Base-by-base conservation (phyloP, 2,329 filamentous ascomycete genomes). In the Cryphonectria radicalis region DNA sequence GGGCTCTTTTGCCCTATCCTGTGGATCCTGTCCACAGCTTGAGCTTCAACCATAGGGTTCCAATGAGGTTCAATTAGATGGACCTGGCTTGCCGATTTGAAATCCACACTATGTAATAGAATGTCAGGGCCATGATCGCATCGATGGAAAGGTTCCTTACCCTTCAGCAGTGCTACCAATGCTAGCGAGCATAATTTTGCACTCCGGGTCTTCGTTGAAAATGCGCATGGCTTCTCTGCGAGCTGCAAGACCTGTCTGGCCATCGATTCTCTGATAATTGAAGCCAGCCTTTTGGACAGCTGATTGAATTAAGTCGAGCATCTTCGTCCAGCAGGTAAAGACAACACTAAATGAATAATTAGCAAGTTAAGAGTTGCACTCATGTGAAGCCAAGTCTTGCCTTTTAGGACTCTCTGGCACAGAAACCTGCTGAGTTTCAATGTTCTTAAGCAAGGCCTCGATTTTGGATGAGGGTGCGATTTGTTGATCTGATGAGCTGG, bases 1-100 rank as follows among this genome's bases (percentile, higher is more conserved):
- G 55, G 59, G n/a, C 42, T 63, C 6, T 22, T 50, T 40, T 71
- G 70, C 1, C 70, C 70, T 37, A 71, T 71, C 3, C 70, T 66
- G 43, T 71, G 62, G 28, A 69, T 60, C 14, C 50, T 60, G 42
- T 71, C 70, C n/a, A 71, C 53, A 0, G 70, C 70, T 22, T 71
- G 66, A 13, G 70, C 70, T 40, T 71, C 66, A 14, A 66, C 66
- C 66, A 71, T 69, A 10, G 70, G 70, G 28, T 71, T 69, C 70
- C 70, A 71, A 55, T 65, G 43, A 7, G 70, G 70, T 40, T 71
- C 70, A 6, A 71, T 40, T 2, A 71, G n/a, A 57, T 71, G 70
- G 28, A 67, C 70, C 4, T 64, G 37, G 35, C 57, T 35, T 8
- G 66, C 70, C 3, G 62, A 37, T 37, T 28, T 71, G 17, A 71